Conservation (phyloP, 805 yeast species). For the Myxozyma nipponensis region DNA sequence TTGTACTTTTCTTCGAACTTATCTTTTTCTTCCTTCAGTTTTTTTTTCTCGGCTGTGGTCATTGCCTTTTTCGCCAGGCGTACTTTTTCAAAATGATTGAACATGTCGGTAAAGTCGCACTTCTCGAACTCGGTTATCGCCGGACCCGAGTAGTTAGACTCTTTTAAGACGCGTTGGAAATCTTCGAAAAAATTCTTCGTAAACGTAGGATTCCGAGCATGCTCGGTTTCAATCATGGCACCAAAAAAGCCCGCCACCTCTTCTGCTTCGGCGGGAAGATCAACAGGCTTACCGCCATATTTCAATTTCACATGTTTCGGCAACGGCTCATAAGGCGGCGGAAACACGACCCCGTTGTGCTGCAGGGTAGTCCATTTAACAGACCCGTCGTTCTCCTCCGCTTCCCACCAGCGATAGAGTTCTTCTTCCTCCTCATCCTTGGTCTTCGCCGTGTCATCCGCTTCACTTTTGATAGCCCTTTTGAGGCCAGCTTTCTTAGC, state of each 20-base stretch:
- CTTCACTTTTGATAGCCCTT: constrained; percentile 1
- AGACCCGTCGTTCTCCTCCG: constrained; percentile 55
- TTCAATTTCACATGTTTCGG: constrained; percentile 71
- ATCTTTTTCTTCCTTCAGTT: constrained; percentile 66
- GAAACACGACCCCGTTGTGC: constrained; percentile 89
- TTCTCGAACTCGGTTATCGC: constrained; percentile 55
- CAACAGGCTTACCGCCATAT: constrained; percentile 73
- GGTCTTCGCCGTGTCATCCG: constrained; percentile 34
- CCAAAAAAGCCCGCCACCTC: constrained; percentile 96
- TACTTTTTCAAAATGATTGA: constrained; percentile 61
- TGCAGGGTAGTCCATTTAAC: constrained; percentile 82
- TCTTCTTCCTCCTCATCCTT: constrained; percentile 56
- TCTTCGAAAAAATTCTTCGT: constrained; percentile 84
- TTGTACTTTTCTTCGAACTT: constrained; percentile 74
- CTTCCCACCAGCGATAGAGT: constrained; percentile 83
- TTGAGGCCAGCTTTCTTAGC: not conserved
- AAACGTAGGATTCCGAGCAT: constrained; percentile 80
- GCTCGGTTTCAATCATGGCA: constrained; percentile 83
- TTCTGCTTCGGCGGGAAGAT: constrained; percentile 76
- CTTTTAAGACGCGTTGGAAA: constrained; percentile 63
- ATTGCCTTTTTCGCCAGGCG: constrained; percentile 69
- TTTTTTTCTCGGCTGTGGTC: constrained; percentile 71
- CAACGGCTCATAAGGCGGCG: constrained; percentile 84
- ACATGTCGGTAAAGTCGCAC: constrained; percentile 76
- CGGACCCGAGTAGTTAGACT: constrained; percentile 55